Evolutionary conservation across 2,329 filamentous ascomycete species (phyloP), one percentile per base, ranked within the genome.

Genomic region (Tolypocladium tropicale): DNA sequence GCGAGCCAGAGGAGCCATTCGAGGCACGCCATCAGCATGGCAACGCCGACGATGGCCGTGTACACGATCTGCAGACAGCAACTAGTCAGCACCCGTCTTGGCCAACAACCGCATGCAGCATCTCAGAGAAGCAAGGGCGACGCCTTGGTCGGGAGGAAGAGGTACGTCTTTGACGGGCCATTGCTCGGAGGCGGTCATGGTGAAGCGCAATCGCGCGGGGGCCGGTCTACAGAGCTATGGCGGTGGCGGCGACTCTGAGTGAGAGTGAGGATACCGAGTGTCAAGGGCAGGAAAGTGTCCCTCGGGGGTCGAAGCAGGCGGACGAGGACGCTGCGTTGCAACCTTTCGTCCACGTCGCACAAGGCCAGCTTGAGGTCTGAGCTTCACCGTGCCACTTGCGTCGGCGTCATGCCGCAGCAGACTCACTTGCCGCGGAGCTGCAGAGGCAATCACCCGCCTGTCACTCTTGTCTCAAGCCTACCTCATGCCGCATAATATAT

Each of bases 1-100:
- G 88, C 84, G 43, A 97, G 79, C 90, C 92, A 96, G 16, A 97
- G 81, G 58, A 96, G 85, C 91, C 94, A 97, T 74, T 97, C 93
- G 10, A 97, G 77, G 33, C 91, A 78, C 2, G 93, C 93, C 57
- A 88, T 89, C 28, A 94, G 65, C 85, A 96, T 90, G 53, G 96
- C 77, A 7, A 86, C 72, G 21, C 89, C 89, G 37, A 96, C 81
- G 62, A 96, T 86, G 56, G 85, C 76, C 10, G 92, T 86, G 69
- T 95, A 96, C 56, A 93, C 77, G 63, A 96, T 91, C 90, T 97
- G n/a, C n/a, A 52, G 21, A 33, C 10, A 32, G 50, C 21, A 49
- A 53, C 53, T 43, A 12, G 34, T 43, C 33, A 50, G 46, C 46
- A 21, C 6, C 28, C 10, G 11, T 18, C 18, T 21, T 14, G 16